Evolutionary conservation across 139 green algal genomes (phyloP).

Genomic region (Nannochloris sp.): DNA sequence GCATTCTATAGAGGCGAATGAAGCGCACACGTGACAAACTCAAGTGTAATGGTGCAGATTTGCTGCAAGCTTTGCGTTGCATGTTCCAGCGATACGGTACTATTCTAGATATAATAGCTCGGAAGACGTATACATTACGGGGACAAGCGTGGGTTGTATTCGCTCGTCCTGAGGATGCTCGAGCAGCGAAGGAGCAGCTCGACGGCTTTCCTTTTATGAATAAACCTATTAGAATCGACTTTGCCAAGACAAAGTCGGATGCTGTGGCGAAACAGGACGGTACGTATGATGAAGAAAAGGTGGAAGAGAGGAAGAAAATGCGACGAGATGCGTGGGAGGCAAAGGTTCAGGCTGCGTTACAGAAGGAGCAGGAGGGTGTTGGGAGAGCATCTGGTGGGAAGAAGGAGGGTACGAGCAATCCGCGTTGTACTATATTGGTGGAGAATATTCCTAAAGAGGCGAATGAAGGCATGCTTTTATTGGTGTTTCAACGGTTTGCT

Average conservation of each 20-base stretch:
- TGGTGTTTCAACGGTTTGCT: constrained; percentile 94
- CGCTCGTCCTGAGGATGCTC: constrained; percentile 64
- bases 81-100: constrained; percentile 95
- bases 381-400: constrained; percentile 72
- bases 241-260: constrained; percentile 86
- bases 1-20: no score
- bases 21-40: no score
- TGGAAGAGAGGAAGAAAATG: constrained; percentile 49
- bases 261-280: constrained; percentile 78
- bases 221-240: constrained; percentile 85
- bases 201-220: constrained; percentile 97
- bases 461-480: constrained; percentile 75
- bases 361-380: neutral
- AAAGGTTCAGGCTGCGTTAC: constrained; percentile 11
- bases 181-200: constrained; percentile 77
- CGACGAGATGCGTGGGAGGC: constrained; percentile 27
- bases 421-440: constrained; percentile 53
- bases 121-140: constrained; percentile 78
- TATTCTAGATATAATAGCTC: constrained; percentile 82
- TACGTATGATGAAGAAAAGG: constrained; percentile 43
- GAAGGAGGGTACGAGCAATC: constrained; percentile 26
- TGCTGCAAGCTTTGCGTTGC: constrained; percentile 85
- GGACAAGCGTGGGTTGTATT: constrained; percentile 97
- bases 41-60: constrained; percentile 48
- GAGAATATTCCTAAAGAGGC: constrained; percentile 81